phyloP scores from a whole-genome alignment of 2,329 filamentous ascomycete genomes.

The Neoarthrinium moseri region DNA sequence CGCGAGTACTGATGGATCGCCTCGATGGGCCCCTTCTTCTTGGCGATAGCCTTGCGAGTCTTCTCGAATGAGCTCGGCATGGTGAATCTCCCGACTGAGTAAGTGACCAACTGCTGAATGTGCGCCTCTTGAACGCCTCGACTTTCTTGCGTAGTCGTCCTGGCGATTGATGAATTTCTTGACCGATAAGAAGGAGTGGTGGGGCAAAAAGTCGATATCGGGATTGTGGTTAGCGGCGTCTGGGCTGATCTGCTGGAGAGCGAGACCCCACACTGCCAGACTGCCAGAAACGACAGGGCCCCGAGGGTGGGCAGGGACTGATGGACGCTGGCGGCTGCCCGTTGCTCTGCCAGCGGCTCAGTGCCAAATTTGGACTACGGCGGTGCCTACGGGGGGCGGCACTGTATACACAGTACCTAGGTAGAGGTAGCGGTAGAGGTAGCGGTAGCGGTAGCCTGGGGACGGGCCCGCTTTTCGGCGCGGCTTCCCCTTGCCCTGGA shows the following conservation, averaged over 20 bases:
- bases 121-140: not conserved
- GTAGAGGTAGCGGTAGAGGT: too few species aligned
- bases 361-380: not conserved
- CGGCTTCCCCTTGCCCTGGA: not conserved
- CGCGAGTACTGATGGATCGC: slow-evolving; percentile 85
- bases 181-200: slow-evolving; percentile 4
- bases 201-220: slow-evolving; percentile 5
- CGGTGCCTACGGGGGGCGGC: too few species aligned
- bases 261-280: too few species aligned
- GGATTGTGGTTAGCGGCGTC: too few species aligned
- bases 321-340: not conserved
- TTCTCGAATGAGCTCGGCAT: slow-evolving; percentile 82
- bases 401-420: too few species aligned
- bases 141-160: not conserved
- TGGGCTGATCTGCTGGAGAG: too few species aligned
- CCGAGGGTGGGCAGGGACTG: too few species aligned
- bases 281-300: too few species aligned
- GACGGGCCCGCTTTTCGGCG: not conserved
- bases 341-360: not conserved
- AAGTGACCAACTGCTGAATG: too few species aligned
- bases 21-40: slow-evolving; percentile 76
- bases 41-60: slow-evolving; percentile 83
- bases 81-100: slow-evolving; percentile 20
- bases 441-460: too few species aligned
- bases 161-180: slow-evolving; percentile 4